A percentile compares a stretch with the other conserved stretches of the same genome.
Conservation (phyloP, 1,284 basidiomycete species). For the Amylostereum areolatum region DNA sequence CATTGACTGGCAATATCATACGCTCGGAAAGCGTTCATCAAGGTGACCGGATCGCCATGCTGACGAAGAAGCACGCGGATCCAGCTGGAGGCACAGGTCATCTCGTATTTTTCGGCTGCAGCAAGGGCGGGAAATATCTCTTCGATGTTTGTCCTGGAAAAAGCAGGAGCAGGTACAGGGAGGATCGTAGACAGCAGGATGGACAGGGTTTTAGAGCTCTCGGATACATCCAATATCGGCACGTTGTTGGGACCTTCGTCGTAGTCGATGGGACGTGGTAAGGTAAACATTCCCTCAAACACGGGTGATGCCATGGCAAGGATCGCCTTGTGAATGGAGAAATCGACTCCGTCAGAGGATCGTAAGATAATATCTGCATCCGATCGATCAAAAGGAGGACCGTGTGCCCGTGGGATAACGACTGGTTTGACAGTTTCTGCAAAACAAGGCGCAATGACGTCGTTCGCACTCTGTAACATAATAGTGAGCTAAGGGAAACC, state of each 20-base stretch:
- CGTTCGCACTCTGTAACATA: too few relatives aligned
- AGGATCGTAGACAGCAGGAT: neutral
- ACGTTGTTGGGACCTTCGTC: too few relatives aligned
- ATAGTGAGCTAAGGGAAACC: too few relatives aligned
- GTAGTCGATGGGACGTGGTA: neutral
- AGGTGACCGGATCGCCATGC: too few relatives aligned
- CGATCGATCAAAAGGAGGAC: neutral
- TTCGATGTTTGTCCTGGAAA: neutral
- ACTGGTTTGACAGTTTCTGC: too few relatives aligned
- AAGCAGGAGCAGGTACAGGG: neutral
- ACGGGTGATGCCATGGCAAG: constrained; percentile 17
- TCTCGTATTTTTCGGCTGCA: neutral
- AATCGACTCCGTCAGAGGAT: constrained; percentile 9
- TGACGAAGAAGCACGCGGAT: too few relatives aligned
- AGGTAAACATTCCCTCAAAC: constrained; percentile 12
- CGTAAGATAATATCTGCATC: constrained; percentile 10
- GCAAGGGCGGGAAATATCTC: neutral
- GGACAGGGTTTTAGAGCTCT: neutral
- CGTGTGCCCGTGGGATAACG: too few relatives aligned
- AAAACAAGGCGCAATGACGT: too few relatives aligned
- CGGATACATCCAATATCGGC: neutral
- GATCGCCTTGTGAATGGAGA: constrained; percentile 14
- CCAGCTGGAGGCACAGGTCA: neutral
- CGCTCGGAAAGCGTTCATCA: too few relatives aligned
- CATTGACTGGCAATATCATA: too few relatives aligned